Conservation (phyloP, 2,329 filamentous ascomycete genomes). For the Tolypocladium amazonense region DNA sequence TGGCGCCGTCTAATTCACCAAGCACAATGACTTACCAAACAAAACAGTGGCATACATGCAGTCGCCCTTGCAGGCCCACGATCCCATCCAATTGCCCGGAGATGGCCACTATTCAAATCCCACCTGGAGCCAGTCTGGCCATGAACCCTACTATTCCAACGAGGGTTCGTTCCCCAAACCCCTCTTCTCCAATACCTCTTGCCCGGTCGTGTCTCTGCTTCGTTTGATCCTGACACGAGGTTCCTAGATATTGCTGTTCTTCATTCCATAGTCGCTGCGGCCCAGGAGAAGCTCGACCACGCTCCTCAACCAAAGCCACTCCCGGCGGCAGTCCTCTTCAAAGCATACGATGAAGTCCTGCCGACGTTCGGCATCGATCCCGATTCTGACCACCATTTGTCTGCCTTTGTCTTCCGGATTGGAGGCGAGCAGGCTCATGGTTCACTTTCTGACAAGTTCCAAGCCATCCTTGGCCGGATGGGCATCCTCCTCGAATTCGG, state of each 20-base stretch:
- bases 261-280: constrained; percentile 63
- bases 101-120: constrained; percentile 2
- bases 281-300: constrained; percentile 50
- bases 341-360: constrained; percentile 70
- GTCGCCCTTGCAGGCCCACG: constrained; percentile 9
- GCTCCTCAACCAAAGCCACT: constrained; percentile 51
- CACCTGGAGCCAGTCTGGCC: constrained; percentile 7
- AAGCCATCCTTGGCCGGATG: constrained; percentile 54
- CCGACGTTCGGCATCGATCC: constrained; percentile 57
- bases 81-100: background rate
- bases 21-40: background rate
- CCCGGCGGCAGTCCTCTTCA: constrained; percentile 69
- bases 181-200: background rate
- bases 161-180: constrained; percentile 33
- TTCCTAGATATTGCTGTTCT: constrained; percentile 66
- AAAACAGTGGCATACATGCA: constrained; percentile 17
- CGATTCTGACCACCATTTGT: constrained; percentile 65
- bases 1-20: background rate
- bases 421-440: constrained; percentile 50
- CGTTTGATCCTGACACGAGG: background rate
- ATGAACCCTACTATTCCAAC: constrained; percentile 44
- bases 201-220: background rate
- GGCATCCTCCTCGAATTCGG: constrained; percentile 61
- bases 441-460: constrained; percentile 59
- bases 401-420: constrained; percentile 70